Evolutionary conservation across 73 alveolate genomes (phyloP).

Genomic region (Vitrella brassicaformis): DNA sequence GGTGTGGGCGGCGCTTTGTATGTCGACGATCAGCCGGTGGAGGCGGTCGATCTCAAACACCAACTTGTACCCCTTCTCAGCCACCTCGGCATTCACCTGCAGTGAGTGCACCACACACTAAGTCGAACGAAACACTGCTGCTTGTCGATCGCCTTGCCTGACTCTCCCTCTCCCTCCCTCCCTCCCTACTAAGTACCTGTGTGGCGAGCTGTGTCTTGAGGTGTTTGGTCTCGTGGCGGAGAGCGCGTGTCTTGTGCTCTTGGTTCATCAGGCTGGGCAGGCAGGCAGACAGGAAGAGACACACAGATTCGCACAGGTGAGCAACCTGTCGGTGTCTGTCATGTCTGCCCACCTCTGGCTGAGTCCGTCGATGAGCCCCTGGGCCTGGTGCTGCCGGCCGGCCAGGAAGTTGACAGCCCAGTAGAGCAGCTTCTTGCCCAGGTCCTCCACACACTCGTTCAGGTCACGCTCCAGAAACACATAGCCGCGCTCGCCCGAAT

Average conservation of each 20-base stretch:
- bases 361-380: neutral
- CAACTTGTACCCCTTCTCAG: neutral
- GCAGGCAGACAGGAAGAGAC: neutral
- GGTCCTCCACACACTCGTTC: neutral
- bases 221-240: too few relatives aligned
- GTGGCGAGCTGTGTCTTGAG: too few relatives aligned
- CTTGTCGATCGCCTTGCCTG: neutral
- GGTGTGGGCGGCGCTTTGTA: neutral
- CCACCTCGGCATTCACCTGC: neutral
- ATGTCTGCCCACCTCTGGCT: neutral
- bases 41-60: neutral
- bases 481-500: neutral
- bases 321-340: neutral
- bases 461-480: neutral
- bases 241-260: neutral
- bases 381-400: neutral
- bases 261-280: neutral
- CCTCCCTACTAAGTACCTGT: too few relatives aligned
- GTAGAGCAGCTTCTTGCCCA: neutral
- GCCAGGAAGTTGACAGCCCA: neutral
- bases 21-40: neutral
- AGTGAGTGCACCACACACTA: too few relatives aligned
- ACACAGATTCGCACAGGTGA: neutral
- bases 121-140: neutral
- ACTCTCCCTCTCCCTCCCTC: neutral